A percentile compares a stretch with the other conserved stretches of the same genome.
Conservation (phyloP, 441 rosid genomes). For the Pelargonium cotyledonis region DNA sequence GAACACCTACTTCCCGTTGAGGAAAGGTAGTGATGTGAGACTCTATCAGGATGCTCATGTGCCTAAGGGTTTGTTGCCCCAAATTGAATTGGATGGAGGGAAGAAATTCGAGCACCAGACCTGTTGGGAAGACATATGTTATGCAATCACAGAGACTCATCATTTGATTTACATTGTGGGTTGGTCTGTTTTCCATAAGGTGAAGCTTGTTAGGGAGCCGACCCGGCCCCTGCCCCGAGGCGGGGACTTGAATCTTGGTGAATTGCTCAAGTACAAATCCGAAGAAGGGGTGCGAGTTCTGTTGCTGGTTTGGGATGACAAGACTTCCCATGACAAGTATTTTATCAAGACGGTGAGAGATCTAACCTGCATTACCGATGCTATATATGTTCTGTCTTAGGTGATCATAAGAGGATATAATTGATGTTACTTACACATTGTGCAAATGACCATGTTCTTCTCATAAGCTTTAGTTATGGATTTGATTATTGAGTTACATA, state of each 20-base stretch:
- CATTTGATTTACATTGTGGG: conserved; percentile 83
- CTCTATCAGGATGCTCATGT: conserved; percentile 97
- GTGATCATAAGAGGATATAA: too few relatives aligned
- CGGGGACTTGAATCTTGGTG: conserved; percentile 41
- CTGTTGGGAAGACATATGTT: conserved; percentile 87
- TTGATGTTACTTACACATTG: conserved; percentile 85
- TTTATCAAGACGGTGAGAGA: conserved; percentile 95
- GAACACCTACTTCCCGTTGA: conserved; percentile 84
- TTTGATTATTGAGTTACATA: neutral
- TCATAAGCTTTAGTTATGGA: neutral
- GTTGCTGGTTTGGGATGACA: conserved; percentile 95
- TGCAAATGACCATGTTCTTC: conserved; percentile 22
- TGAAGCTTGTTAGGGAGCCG: conserved; percentile 58
- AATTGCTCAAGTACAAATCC: conserved; percentile 48
- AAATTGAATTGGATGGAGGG: conserved; percentile 57
- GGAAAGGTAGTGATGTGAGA: conserved; percentile 74
- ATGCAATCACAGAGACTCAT: conserved; percentile 69
- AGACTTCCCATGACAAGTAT: conserved; percentile 79
- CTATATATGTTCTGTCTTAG: too few relatives aligned
- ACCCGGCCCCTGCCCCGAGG: conserved; percentile 38
- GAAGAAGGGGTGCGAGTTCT: conserved; percentile 94
- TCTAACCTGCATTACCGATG: too few relatives aligned
- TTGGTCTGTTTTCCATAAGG: conserved; percentile 96
- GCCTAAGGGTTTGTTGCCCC: conserved; percentile 44
- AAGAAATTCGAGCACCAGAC: conserved; percentile 68